Conservation (phyloP, 306 rosid species). For the Ormosia semicastrata region DNA sequence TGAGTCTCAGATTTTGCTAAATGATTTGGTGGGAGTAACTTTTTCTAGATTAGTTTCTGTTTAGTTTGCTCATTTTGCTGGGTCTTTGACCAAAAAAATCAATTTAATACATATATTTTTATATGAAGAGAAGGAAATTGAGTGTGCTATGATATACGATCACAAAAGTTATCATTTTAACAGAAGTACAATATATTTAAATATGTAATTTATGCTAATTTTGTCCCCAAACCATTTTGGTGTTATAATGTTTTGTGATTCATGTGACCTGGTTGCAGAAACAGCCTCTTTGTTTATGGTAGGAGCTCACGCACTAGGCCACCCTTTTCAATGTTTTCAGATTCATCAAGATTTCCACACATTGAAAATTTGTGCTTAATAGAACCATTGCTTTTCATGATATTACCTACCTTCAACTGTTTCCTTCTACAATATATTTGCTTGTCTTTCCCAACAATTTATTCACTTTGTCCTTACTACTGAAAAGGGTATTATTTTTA, state of each 20-base stretch:
- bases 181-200: neutral
- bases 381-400: too few species aligned
- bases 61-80: neutral
- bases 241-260: neutral
- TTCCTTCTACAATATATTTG: neutral
- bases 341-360: neutral
- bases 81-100: neutral
- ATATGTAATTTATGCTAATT: neutral
- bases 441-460: neutral
- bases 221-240: neutral
- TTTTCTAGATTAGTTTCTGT: neutral
- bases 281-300: neutral
- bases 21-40: neutral
- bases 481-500: neutral
- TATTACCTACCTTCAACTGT: neutral
- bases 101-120: neutral
- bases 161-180: neutral
- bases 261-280: neutral
- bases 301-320: neutral
- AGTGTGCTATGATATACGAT: neutral
- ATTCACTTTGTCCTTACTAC: neutral
- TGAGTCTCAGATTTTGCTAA: neutral
- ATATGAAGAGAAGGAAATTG: neutral
- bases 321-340: neutral
- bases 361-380: neutral